A percentile compares a stretch with the other conserved stretches of the same genome.
phyloP scores from a whole-genome alignment of 495 filamentous ascomycete genomes.

The Achaetomiella virescens region DNA sequence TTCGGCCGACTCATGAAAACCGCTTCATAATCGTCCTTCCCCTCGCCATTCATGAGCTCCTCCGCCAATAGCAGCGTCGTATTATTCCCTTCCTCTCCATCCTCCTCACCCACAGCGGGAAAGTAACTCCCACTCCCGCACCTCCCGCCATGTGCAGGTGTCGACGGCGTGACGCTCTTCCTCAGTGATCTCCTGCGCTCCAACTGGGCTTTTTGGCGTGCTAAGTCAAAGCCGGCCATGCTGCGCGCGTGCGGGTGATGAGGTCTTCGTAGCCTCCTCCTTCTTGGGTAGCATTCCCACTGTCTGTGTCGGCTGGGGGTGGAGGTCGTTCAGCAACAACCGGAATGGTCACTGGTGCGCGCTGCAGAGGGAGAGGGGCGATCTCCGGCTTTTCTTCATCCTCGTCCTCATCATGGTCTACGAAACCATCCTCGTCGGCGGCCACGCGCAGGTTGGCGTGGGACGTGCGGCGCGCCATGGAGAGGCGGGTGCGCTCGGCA shows the following conservation, averaged over 20 bases:
- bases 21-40: constrained; percentile 74
- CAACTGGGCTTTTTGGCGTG: constrained; percentile 48
- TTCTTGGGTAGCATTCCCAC: not conserved
- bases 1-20: constrained; percentile 82
- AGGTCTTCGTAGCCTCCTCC: constrained; percentile 43
- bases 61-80: constrained; percentile 25
- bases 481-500: constrained; percentile 48
- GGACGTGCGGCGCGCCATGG: constrained; percentile 40
- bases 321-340: not conserved
- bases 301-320: not conserved
- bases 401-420: constrained; percentile 9
- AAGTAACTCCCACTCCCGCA: constrained; percentile 32
- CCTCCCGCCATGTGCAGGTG: constrained; percentile 15
- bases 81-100: constrained; percentile 28
- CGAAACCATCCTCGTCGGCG: constrained; percentile 5
- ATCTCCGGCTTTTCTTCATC: constrained; percentile 23
- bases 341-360: constrained; percentile 21
- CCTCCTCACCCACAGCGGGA: constrained; percentile 37
- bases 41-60: constrained; percentile 40
- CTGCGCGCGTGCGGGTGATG: constrained; percentile 71
- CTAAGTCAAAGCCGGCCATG: constrained; percentile 59
- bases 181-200: constrained; percentile 48
- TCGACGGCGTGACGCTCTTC: constrained; percentile 20
- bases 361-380: constrained; percentile 20
- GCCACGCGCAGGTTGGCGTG: constrained; percentile 21